Evolutionary conservation across 768 basidiomycete genomes (phyloP).

Genomic region (Jaapia argillacea): DNA sequence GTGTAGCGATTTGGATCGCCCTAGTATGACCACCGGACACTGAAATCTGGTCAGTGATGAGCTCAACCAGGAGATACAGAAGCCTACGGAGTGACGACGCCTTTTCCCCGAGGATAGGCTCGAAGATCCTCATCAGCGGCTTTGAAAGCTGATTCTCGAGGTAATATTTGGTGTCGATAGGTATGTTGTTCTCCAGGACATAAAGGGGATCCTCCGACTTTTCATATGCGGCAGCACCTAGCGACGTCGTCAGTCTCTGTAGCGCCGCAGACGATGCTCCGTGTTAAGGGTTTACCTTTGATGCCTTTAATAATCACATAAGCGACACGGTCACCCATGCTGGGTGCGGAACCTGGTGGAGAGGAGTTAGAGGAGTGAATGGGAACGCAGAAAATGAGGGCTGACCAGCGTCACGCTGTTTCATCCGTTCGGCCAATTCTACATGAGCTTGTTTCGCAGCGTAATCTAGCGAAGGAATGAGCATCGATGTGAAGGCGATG

Average conservation of each 20-base stretch:
- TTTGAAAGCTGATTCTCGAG: constrained; percentile 97
- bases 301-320: constrained; percentile 97
- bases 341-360: constrained; percentile 77
- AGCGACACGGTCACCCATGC: constrained; percentile 96
- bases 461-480: constrained; percentile 51
- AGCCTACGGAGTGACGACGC: constrained; percentile 70
- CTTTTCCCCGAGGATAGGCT: constrained; percentile 92
- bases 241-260: not conserved
- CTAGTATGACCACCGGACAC: constrained; percentile 96
- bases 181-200: constrained; percentile 95
- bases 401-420: constrained; percentile 81
- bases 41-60: constrained; percentile 20
- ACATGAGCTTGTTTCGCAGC: constrained; percentile 93
- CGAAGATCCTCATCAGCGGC: constrained; percentile 94
- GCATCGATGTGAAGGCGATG: not conserved
- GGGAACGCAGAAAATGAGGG: not conserved
- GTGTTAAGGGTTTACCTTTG: constrained; percentile 64
- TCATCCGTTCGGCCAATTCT: constrained; percentile 93
- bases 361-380: not conserved
- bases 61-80: not conserved
- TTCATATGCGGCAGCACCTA: constrained; percentile 94
- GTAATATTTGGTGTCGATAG: constrained; percentile 97
- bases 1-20: constrained; percentile 92
- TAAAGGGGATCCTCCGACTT: constrained; percentile 98
- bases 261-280: not conserved